phyloP scores from a whole-genome alignment of 805 yeast species.

The Wickerhamomyces sydowiorum region DNA sequence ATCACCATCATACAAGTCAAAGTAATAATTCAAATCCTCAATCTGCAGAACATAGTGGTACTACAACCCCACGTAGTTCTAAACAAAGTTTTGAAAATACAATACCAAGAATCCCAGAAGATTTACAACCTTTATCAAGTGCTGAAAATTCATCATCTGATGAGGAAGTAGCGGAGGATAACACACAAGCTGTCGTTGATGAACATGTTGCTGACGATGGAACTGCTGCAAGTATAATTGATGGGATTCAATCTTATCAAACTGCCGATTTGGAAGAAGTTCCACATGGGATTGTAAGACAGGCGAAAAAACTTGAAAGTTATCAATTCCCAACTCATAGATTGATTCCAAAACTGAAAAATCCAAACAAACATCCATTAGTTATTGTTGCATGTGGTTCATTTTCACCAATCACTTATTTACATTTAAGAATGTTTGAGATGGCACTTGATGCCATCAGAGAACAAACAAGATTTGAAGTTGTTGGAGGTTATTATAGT shows the following conservation, averaged over 20 bases:
- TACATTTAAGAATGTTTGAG: slow-evolving; percentile 95
- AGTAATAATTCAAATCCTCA: slow-evolving; percentile 7
- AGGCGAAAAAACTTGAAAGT: slow-evolving; percentile 61
- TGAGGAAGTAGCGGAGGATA: slow-evolving; percentile 12
- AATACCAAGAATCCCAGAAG: slow-evolving; percentile 54
- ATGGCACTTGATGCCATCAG: slow-evolving; percentile 94
- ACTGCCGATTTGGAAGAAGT: slow-evolving; percentile 96
- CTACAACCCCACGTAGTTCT: slow-evolving; percentile 37
- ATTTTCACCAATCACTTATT: slow-evolving; percentile 90
- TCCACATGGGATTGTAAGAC: slow-evolving; percentile 89
- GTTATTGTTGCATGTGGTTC: slow-evolving; percentile 98
- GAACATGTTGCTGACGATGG: slow-evolving; percentile 14
- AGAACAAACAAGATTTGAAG: slow-evolving; percentile 91
- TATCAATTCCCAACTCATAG: slow-evolving; percentile 89
- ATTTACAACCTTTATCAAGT: slow-evolving; percentile 49
- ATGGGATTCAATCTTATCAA: slow-evolving; percentile 39
- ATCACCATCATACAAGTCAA: slow-evolving; percentile 4
- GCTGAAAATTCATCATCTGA: slow-evolving; percentile 33
- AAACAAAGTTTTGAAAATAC: slow-evolving; percentile 14
- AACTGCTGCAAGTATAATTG: slow-evolving; percentile 17
- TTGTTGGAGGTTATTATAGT: slow-evolving; percentile 92
- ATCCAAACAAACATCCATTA: slow-evolving; percentile 77
- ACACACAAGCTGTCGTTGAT: not conserved
- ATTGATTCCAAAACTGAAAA: slow-evolving; percentile 60
- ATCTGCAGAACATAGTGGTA: slow-evolving; percentile 9